These are phyloP conservation scores for Coniophora puteana DNA, from an alignment of 1,284 basidiomycete species.

Conservation along the genomic window DNA sequence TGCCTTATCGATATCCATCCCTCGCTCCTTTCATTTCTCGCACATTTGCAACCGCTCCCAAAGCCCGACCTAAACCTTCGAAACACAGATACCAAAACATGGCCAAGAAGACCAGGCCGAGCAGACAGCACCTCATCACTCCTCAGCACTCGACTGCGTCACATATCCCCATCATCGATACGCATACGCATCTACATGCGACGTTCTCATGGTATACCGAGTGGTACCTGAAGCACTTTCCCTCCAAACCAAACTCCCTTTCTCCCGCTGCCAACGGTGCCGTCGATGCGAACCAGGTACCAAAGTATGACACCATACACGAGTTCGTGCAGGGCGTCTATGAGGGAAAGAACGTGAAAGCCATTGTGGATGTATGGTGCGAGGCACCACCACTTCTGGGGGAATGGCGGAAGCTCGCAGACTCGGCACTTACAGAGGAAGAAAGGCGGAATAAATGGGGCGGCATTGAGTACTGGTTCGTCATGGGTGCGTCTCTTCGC, in stretches of 20 bases:
- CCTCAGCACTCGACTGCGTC: no score
- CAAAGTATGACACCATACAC: slow-evolving; percentile 47
- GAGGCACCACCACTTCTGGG: slow-evolving; percentile 64
- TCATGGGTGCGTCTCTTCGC: slow-evolving; percentile 54
- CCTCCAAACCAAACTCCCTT: no score
- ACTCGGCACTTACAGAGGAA: slow-evolving; percentile 56
- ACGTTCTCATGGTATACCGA: slow-evolving; percentile 60
- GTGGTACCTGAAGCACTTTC: no score
- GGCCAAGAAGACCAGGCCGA: no score
- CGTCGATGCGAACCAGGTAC: no score
- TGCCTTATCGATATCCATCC: no score
- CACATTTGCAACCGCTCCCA: no score
- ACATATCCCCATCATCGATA: slow-evolving; percentile 75
- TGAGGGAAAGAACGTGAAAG: slow-evolving; percentile 48
- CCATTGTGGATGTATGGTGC: slow-evolving; percentile 81
- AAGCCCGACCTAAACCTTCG: no score
- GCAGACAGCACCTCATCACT: no score
- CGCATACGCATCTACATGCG: slow-evolving; percentile 73
- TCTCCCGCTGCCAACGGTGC: no score
- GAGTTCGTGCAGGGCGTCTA: slow-evolving; percentile 68
- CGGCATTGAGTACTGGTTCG: slow-evolving; percentile 70
- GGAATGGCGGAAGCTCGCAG: slow-evolving; percentile 67
- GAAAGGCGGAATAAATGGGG: slow-evolving; percentile 51
- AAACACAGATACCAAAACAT: no score
- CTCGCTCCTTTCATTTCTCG: no score